Percentiles rank a stretch among this genome's conserved stretches.
Conservation (phyloP, 176 grass and related monocot species). For the Carex scoparia region DNA sequence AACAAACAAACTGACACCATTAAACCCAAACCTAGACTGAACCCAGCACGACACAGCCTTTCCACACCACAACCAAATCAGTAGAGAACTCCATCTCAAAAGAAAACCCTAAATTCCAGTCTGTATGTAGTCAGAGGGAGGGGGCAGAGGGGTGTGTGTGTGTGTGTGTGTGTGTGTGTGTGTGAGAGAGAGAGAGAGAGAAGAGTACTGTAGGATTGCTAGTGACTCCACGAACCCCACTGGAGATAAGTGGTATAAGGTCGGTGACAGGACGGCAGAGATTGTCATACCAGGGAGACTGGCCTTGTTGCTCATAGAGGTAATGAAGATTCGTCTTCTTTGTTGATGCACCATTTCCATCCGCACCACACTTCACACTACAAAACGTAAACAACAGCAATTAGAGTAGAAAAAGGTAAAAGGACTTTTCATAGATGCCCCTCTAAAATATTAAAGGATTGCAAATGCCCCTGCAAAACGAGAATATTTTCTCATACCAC, state of each 20-base stretch:
- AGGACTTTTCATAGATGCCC: neutral
- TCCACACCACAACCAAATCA: neutral
- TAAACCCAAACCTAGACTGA: neutral
- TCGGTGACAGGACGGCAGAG: conserved; percentile 92
- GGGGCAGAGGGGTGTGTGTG: too few relatives aligned
- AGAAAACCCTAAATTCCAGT: neutral
- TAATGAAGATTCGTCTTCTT: conserved; percentile 76
- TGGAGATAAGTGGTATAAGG: conserved; percentile 70
- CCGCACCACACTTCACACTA: conserved; percentile 31
- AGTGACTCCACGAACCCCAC: conserved; percentile 83
- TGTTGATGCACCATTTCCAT: conserved; percentile 56
- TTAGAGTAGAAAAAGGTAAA: neutral
- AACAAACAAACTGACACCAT: neutral
- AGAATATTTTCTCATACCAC: neutral
- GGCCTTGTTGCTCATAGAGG: conserved; percentile 82
- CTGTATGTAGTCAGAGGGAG: neutral
- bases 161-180: too few relatives aligned
- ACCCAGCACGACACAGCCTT: neutral
- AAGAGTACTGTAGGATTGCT: conserved; percentile 88
- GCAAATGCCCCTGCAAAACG: neutral
- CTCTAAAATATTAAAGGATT: neutral
- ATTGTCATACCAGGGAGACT: conserved; percentile 99
- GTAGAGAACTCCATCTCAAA: neutral
- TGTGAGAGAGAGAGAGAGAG: neutral
- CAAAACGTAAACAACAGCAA: neutral